Conservation (phyloP, 495 filamentous ascomycete species). For the Echria macrotheca region DNA sequence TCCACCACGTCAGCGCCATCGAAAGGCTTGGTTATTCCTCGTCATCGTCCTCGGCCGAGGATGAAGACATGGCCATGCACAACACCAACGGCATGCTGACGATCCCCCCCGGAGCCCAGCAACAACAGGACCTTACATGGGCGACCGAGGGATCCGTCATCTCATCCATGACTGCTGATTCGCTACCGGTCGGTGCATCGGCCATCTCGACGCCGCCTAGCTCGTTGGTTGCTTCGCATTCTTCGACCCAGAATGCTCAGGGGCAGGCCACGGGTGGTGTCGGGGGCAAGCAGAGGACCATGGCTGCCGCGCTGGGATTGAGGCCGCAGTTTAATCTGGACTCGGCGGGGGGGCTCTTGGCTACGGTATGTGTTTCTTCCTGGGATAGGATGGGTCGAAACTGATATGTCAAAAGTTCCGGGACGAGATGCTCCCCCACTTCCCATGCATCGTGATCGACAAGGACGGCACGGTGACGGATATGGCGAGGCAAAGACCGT, state of each 20-base stretch:
- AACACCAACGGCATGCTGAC: not conserved
- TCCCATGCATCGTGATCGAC: constrained; percentile 33
- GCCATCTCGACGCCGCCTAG: constrained; percentile 24
- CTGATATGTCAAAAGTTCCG: too few species aligned
- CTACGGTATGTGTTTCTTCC: too few species aligned
- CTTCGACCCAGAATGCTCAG: not conserved
- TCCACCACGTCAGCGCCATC: constrained; percentile 33
- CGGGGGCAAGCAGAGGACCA: not conserved
- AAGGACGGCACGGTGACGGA: constrained; percentile 30
- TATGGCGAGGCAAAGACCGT: constrained; percentile 34
- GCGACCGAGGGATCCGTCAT: constrained; percentile 15
- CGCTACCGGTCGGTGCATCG: constrained; percentile 30
- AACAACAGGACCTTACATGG: too few species aligned
- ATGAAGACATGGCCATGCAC: not conserved
- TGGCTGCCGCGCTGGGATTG: constrained; percentile 25
- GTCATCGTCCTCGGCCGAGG: constrained; percentile 16
- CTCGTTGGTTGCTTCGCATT: constrained; percentile 14
- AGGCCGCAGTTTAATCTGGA: constrained; percentile 46
- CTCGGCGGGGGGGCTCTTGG: constrained; percentile 37
- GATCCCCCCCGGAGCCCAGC: too few species aligned
- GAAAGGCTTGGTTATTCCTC: constrained; percentile 26
- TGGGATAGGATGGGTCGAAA: too few species aligned
- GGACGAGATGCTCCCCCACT: constrained; percentile 32
- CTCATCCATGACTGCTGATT: constrained; percentile 21
- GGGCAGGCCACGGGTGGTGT: not conserved